A percentile compares a stretch with the other conserved stretches of the same genome.
These are phyloP conservation scores for Arthrobotrys entomopaga DNA, from an alignment of 2,329 filamentous ascomycete species.

Conservation along the genomic window DNA sequence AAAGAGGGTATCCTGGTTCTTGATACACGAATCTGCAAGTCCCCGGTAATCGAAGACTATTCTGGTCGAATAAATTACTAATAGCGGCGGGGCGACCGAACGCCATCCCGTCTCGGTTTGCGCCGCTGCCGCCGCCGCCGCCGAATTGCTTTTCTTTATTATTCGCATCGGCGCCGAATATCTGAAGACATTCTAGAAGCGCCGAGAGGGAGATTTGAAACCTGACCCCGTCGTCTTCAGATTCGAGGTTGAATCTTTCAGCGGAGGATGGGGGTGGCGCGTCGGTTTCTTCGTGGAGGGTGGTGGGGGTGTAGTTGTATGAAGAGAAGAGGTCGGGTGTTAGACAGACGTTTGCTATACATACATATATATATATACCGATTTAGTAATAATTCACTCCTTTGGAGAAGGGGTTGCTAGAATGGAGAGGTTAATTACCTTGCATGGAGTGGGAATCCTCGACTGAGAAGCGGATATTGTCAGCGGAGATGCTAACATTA, in stretches of 20 bases:
- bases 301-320: slow-evolving; percentile 73
- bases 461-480: slow-evolving; percentile 86
- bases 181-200: slow-evolving; percentile 91
- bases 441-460: slow-evolving; percentile 93
- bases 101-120: slow-evolving; percentile 64
- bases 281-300: slow-evolving; percentile 61
- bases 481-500: slow-evolving; percentile 79
- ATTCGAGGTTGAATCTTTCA: slow-evolving; percentile 59
- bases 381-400: too few species aligned
- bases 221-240: slow-evolving; percentile 61
- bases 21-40: slow-evolving; percentile 85
- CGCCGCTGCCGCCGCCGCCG: slow-evolving; percentile 12
- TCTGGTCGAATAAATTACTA: slow-evolving; percentile 53
- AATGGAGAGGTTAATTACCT: slow-evolving; percentile 69
- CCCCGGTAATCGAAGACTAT: slow-evolving; percentile 82
- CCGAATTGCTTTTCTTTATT: slow-evolving; percentile 60
- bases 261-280: slow-evolving; percentile 59
- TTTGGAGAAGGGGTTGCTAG: too few species aligned
- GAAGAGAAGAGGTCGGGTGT: slow-evolving; percentile 93
- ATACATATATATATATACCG: too few species aligned
- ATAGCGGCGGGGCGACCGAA: slow-evolving; percentile 33
- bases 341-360: slow-evolving; percentile 44
- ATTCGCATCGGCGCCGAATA: slow-evolving; percentile 79
- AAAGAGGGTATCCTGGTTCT: slow-evolving; percentile 78
- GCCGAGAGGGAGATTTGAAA: slow-evolving; percentile 90